Base-by-base conservation (phyloP, 345 rosid genomes). In the Arabidopsis thaliana region DNA sequence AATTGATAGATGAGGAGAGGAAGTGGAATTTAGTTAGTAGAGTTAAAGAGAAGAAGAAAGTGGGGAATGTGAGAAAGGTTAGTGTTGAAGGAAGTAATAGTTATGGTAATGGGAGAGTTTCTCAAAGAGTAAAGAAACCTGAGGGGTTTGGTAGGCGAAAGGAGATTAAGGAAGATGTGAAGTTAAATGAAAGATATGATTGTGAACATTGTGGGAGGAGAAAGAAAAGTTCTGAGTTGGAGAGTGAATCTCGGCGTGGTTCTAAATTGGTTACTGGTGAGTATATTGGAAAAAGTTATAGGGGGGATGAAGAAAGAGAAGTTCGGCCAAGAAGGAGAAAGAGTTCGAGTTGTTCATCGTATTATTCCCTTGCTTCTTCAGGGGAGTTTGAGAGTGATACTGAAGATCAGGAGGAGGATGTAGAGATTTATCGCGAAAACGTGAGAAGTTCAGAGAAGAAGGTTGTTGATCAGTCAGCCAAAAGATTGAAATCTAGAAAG, bases 311-410 rank as follows among this genome's bases (percentile, higher is more conserved):
- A 59, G 86, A 79, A 53, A 76, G 71, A 44, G 81, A 85, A 40
- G 76, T 62, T 40, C 28, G 66, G 40, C 72, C 72, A 9, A 82
- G 59, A 57, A 91, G 83, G 75, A 79, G 75, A 49, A 87, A 69
- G 55, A 85, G 81, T 69, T 84, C 91, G 48, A 85, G 89, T 73
- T 77, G 88, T 75, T 92, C 99, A 3, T 92, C 96, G 33, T 88
- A 89, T 85, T 84, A 89, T 84, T 89, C 99, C 0, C 61, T 90
- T 76, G 86, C 83, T 42, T 91, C 93, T 33, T 71, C 82, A 1
- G 92, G 77, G 60, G 90, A 85, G 51, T 76, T 85, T 12, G 93
- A 81, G 83, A 88, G 81, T 67, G 93, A 87, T 34, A 41, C 48
- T 58, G 97, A 88, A 72, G 85, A 45, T 46, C 82, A 68, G 53